A percentile compares a stretch with the other conserved stretches of the same genome.
phyloP scores from a whole-genome alignment of 2,329 filamentous ascomycete genomes.

The Trichophyton simii region DNA sequence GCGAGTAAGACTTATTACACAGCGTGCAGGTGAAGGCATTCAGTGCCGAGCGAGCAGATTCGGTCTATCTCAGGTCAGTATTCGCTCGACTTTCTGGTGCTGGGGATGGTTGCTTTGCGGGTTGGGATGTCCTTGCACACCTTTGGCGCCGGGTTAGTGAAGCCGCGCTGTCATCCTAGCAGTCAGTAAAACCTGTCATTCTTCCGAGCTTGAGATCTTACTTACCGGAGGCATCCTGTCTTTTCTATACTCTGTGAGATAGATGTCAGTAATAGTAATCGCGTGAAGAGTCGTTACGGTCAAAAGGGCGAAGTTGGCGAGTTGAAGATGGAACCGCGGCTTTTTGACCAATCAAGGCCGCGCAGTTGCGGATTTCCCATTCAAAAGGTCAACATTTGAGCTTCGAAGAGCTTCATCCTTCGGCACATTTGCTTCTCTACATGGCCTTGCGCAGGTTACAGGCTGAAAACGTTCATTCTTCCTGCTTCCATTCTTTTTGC shows the following conservation, averaged over 20 bases:
- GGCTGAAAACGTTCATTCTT: too few species aligned
- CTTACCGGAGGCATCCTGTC: not conserved
- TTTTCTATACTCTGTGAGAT: not conserved
- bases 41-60: slow-evolving; percentile 59
- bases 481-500: too few species aligned
- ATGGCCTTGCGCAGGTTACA: too few species aligned
- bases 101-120: not conserved
- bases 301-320: not conserved
- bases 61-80: slow-evolving; percentile 30
- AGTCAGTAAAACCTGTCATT: not conserved
- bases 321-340: not conserved
- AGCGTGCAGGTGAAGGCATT: slow-evolving; percentile 74
- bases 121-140: slow-evolving; percentile 17
- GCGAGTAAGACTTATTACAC: slow-evolving; percentile 86
- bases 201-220: not conserved
- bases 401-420: too few species aligned
- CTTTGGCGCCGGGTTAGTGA: slow-evolving; percentile 37
- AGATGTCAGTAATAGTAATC: not conserved
- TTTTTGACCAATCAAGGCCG: too few species aligned
- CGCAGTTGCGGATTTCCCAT: too few species aligned
- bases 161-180: slow-evolving; percentile 28
- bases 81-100: not conserved
- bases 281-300: not conserved
- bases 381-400: too few species aligned
- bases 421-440: too few species aligned